A percentile compares a stretch with the other conserved stretches of the same genome.
Conservation (phyloP, 2,329 filamentous ascomycete species). For the Cladosporium sp. region DNA sequence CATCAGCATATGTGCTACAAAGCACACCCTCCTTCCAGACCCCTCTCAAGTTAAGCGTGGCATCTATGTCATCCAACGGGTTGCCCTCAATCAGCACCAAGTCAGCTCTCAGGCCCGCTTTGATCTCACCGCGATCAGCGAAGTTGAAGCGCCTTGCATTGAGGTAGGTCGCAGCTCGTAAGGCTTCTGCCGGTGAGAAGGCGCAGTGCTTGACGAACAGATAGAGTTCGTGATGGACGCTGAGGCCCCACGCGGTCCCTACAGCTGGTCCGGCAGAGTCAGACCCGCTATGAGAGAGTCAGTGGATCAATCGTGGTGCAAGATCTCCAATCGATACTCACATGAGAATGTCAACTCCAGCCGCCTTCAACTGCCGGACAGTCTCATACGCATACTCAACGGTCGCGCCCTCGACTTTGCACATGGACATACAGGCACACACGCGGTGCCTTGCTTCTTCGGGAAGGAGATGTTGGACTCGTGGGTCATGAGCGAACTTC, state of each 20-base stretch:
- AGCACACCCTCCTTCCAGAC: slow-evolving; percentile 47
- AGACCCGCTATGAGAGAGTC: slow-evolving; percentile 39
- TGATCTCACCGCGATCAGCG: slow-evolving; percentile 44
- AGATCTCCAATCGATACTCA: slow-evolving; percentile 28
- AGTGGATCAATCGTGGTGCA: background rate
- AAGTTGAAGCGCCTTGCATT: slow-evolving; percentile 46
- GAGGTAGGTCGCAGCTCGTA: slow-evolving; percentile 45
- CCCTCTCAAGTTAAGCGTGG: slow-evolving; percentile 45
- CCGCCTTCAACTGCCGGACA: slow-evolving; percentile 43
- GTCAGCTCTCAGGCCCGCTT: slow-evolving; percentile 46
- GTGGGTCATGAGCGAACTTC: slow-evolving; percentile 44
- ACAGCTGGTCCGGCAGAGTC: slow-evolving; percentile 47
- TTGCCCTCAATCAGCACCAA: slow-evolving; percentile 49
- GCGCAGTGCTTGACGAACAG: slow-evolving; percentile 46
- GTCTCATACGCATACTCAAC: slow-evolving; percentile 47
- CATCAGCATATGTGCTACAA: slow-evolving; percentile 6
- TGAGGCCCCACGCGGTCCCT: slow-evolving; percentile 48
- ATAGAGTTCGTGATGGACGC: slow-evolving; percentile 46
- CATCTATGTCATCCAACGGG: slow-evolving; percentile 45
- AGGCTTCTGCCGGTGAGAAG: slow-evolving; percentile 47
- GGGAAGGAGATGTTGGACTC: slow-evolving; percentile 39
- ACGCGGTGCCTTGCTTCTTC: slow-evolving; percentile 40
- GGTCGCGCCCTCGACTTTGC: slow-evolving; percentile 35
- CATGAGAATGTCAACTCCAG: slow-evolving; percentile 47
- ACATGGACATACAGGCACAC: slow-evolving; percentile 47